Conservation (phyloP, 202 grass and related monocot species). For the Panicum hallii region DNA sequence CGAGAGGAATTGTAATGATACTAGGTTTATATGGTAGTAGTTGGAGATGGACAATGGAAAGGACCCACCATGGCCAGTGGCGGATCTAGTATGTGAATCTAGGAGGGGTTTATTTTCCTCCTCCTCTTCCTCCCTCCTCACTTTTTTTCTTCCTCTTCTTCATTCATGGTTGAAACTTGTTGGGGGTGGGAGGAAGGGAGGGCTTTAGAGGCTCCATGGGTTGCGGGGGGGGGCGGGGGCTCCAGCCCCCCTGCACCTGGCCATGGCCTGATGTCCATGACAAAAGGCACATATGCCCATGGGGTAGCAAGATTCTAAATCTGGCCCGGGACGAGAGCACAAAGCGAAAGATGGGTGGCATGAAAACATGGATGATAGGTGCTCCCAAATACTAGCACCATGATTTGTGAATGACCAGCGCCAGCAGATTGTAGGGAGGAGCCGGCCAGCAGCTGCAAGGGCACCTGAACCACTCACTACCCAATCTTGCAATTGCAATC, state of each 20-base stretch:
- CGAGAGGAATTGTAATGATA: neutral
- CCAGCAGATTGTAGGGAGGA: neutral
- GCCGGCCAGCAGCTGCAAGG: slow-evolving; percentile 11
- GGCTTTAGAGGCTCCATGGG: too few relatives aligned
- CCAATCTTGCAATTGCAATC: slow-evolving; percentile 46
- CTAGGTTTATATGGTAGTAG: slow-evolving; percentile 47
- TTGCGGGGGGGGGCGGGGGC: too few relatives aligned
- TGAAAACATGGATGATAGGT: slow-evolving; percentile 17
- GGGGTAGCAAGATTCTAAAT: slow-evolving; percentile 41
- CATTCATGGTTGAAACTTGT: too few relatives aligned
- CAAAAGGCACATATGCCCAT: neutral
- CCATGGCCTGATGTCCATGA: neutral
- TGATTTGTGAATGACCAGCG: slow-evolving; percentile 33
- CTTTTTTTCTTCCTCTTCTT: too few relatives aligned
- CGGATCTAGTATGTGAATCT: too few relatives aligned
- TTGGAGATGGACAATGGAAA: slow-evolving; percentile 35
- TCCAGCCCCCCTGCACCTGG: too few relatives aligned
- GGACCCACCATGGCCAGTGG: slow-evolving; percentile 8
- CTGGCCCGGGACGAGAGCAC: slow-evolving; percentile 2
- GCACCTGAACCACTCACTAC: slow-evolving; percentile 40
- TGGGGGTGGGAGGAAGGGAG: too few relatives aligned
- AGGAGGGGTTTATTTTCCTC: too few relatives aligned
- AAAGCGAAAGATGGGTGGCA: neutral
- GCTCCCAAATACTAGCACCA: neutral
- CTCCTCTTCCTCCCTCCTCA: too few relatives aligned